phyloP scores from a whole-genome alignment of 345 rosid genomes.

The Kandelia obovata region DNA sequence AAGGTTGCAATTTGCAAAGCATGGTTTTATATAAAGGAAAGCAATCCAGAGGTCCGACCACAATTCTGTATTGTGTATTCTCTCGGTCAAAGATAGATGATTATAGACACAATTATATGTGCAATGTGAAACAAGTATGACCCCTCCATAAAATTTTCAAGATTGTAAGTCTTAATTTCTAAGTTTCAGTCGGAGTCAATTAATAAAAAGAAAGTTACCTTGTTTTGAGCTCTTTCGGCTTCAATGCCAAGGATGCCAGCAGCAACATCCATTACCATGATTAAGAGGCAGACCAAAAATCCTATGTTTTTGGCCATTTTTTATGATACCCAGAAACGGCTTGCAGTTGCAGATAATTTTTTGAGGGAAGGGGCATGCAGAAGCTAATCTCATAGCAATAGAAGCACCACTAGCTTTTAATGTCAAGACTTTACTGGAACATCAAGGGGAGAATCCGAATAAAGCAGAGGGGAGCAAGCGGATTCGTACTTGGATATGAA shows the following conservation, averaged over 20 bases:
- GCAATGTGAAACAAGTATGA: background rate
- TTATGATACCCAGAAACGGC: background rate
- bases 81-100: background rate
- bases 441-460: constrained; percentile 33
- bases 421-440: constrained; percentile 2
- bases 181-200: background rate
- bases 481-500: background rate
- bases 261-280: constrained; percentile 46
- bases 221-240: constrained; percentile 53
- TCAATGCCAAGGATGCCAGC: constrained; percentile 62
- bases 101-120: background rate
- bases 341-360: background rate
- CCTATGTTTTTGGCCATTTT: constrained; percentile 33
- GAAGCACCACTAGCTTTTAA: background rate
- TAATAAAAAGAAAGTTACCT: constrained; percentile 26
- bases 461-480: constrained; percentile 27
- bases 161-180: too few species aligned
- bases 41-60: too few species aligned
- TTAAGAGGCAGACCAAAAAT: constrained; percentile 42
- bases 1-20: too few species aligned
- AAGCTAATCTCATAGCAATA: constrained; percentile 10
- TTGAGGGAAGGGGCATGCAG: constrained; percentile 10
- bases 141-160: too few species aligned
- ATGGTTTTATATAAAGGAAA: too few species aligned
- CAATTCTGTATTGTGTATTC: too few species aligned